Conservation (phyloP, 306 rosid genomes). For the Acacia acuminata region DNA sequence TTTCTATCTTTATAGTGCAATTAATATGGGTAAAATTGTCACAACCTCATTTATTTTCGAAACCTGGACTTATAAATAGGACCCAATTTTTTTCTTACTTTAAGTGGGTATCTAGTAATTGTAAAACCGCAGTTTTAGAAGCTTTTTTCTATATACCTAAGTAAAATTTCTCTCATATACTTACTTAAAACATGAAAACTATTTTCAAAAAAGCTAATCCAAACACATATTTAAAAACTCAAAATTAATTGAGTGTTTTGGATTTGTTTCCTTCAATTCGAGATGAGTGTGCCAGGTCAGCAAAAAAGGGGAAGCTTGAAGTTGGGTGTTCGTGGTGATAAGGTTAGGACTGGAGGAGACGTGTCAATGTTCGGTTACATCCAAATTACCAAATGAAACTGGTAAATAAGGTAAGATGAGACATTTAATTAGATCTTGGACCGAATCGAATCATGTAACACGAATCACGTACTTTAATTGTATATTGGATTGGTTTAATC, state of each 20-base stretch:
- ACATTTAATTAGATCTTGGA: slow-evolving; percentile 24
- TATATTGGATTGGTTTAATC: background rate
- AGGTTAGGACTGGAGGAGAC: background rate
- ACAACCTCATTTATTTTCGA: no score
- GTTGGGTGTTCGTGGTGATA: background rate
- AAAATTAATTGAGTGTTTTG: background rate
- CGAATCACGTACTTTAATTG: background rate
- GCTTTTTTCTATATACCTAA: no score
- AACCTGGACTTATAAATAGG: no score
- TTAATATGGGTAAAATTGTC: no score
- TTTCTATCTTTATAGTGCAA: no score
- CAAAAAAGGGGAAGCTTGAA: background rate
- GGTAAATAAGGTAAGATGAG: slow-evolving; percentile 21
- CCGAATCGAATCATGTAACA: background rate
- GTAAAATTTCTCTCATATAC: no score
- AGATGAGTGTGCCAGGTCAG: background rate
- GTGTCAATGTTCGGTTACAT: background rate
- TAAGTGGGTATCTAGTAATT: no score
- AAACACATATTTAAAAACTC: no score
- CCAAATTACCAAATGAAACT: background rate
- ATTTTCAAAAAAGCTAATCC: no score
- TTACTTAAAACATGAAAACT: no score
- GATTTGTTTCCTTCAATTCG: background rate
- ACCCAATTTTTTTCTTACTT: no score
- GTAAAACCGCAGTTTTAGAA: no score